These are phyloP conservation scores for Stellera chamaejasme DNA, from an alignment of 345 rosid genomes.

Conservation along the genomic window DNA sequence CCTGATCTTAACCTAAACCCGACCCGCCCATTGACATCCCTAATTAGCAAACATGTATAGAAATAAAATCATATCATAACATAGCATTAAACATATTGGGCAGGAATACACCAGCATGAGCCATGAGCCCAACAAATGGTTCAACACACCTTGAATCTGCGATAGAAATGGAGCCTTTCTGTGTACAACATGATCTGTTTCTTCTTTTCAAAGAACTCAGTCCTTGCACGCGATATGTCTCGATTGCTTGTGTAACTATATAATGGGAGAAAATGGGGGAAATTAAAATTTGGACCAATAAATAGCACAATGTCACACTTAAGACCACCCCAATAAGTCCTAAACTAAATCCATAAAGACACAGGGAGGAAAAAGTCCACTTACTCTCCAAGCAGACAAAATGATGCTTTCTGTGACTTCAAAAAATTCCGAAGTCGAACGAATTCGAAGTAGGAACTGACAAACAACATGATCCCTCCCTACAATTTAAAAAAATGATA, in stretches of 20 bases:
- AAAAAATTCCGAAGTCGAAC: conserved; percentile 76
- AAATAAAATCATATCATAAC: too few species aligned
- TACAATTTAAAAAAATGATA: conserved; percentile 15
- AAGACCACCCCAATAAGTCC: neutral
- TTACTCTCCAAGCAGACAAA: conserved; percentile 88
- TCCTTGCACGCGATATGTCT: conserved; percentile 77
- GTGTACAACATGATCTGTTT: conserved; percentile 85
- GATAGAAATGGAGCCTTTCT: conserved; percentile 79
- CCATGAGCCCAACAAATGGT: too few species aligned
- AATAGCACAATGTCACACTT: neutral
- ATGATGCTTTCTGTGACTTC: conserved; percentile 82
- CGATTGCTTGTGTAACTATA: conserved; percentile 57
- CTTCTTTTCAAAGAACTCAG: conserved; percentile 61
- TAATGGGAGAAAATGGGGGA: conserved; percentile 6
- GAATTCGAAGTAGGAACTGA: conserved; percentile 80
- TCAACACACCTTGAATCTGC: conserved; percentile 66
- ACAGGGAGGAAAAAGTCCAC: conserved; percentile 17
- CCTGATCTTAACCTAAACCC: too few species aligned
- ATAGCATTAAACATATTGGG: too few species aligned
- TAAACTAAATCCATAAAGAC: conserved; percentile 6
- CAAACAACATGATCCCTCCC: conserved; percentile 89
- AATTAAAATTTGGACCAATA: conserved; percentile 3
- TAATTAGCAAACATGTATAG: too few species aligned
- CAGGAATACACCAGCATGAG: too few species aligned
- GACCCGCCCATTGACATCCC: too few species aligned